Base-by-base conservation (phyloP, 2,329 filamentous ascomycete genomes). In the Diaporthe ampelina region DNA sequence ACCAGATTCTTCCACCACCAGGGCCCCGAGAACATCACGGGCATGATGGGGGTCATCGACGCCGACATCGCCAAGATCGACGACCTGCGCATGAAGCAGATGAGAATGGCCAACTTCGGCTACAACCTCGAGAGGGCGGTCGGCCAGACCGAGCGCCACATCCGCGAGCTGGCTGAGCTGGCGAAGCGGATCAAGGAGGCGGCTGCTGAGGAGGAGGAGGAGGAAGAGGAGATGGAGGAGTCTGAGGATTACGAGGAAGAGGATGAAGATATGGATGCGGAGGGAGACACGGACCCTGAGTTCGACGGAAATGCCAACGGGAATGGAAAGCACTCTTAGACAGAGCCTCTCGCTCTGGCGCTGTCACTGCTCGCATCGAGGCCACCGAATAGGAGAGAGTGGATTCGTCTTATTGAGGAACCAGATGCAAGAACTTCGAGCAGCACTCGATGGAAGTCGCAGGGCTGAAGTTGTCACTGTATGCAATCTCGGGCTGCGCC, bases 121-220 rank as follows among this genome's bases (percentile, higher is more conserved):
- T 54, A 40, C 48, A 40, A 3, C 21, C 29, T 68, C 15, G 63
- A 26, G 32, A 54, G 6, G 63, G 52, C n/a, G 63, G 24, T 68
- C 15, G 2, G 4, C 4, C 21, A 40, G 45, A 54, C 32, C n/a
- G 32, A 54, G n/a, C 4, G 5, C 9, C n/a, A 54, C 48, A 68
- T 68, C 11, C n/a, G n/a, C 13, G n/a, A 54, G 21, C 45, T 68
- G 21, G 63, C 48, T 11, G 63, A 54, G 32, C 29, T 68, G 32
- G 63, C 63, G 32, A 68, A 40, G 63, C 21, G 15, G 32, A 40
- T 68, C 48, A 54, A n/a, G 32, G 63, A 67, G 7, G 11, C 4
- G n/a, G n/a, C 8, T 67, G 61, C 29, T 9, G 45, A 11, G 2
- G 21, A 9, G 48, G 48, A 9, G 48, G 48, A 9, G n/a, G 48